Base-by-base conservation (phyloP, 768 basidiomycete genomes). In the Piloderma croceum region DNA sequence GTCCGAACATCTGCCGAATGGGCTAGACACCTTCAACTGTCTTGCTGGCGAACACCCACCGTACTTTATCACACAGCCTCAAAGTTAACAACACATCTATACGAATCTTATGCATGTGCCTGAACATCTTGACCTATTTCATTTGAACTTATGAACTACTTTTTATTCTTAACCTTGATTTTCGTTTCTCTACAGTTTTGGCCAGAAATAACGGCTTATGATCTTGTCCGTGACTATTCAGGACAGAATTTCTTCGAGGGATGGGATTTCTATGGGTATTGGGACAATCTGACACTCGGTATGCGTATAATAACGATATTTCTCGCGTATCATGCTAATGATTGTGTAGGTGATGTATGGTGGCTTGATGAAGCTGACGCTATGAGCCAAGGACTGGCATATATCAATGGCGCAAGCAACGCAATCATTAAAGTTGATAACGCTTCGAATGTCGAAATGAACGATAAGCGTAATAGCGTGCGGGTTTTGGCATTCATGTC, bases 391-490 rank as follows among this genome's bases (percentile, higher is more conserved):
- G 52, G 67, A 1, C 65, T 89, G n/a, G 76, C 78, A 4, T 85
- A 73, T 49, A 56, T 84, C 48, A 80, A 83, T 46, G 51, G 51
- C 33, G 69, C 70, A 1, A 78, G 83, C 6, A 76, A 81, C 41
- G 81, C 79, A 4, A 70, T 91, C 45, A 65, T 91, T 34, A 78
- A 72, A 50, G 86, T 90, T 5, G 87, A 90, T 66, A 86, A 87
- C 52, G 60, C 62, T 6, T 76, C 77, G 10, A 68, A 69, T 32
- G 71, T 87, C 1, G 59, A 65, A 11, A 59, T 56, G 19, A 69
- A 70, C 41, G 51, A 75, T 33, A 70, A 76, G 45, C 65, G 86
- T 27, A 75, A 80, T 47, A 72, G 83, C 20, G 84, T 87, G n/a
- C n/a, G n/a, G n/a, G n/a, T n/a, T n/a, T n/a, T n/a, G n/a, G n/a